A percentile compares a stretch with the other conserved stretches of the same genome.
phyloP scores from a whole-genome alignment of 2,329 filamentous ascomycete genomes.

The Penicillium corylophilum region DNA sequence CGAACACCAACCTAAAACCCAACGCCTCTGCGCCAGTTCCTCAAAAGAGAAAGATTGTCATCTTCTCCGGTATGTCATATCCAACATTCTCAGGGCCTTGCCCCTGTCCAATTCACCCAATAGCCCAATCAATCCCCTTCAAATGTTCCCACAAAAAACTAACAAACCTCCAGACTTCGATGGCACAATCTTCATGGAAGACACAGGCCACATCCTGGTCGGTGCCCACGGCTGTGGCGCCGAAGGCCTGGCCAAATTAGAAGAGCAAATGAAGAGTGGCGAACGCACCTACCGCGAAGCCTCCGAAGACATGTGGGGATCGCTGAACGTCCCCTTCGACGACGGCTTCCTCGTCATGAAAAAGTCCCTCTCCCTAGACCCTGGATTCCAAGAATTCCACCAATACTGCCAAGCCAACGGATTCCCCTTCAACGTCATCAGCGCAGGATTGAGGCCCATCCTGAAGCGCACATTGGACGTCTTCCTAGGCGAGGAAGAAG shows the following conservation, averaged over 20 bases:
- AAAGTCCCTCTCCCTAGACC: slow-evolving; percentile 61
- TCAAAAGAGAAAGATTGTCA: slow-evolving; percentile 45
- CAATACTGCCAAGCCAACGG: slow-evolving; percentile 61
- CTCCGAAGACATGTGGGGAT: slow-evolving; percentile 72
- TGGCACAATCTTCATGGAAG: slow-evolving; percentile 71
- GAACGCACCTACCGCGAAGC: slow-evolving; percentile 67
- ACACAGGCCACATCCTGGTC: slow-evolving; percentile 68
- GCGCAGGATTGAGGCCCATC: slow-evolving; percentile 65
- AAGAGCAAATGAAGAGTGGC: slow-evolving; percentile 64
- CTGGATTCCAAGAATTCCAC: slow-evolving; percentile 64
- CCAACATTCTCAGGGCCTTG: background rate
- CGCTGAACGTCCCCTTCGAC: slow-evolving; percentile 64
- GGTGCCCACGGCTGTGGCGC: slow-evolving; percentile 64
- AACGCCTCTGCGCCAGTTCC: background rate
- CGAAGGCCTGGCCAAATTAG: slow-evolving; percentile 56
- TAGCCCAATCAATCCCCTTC: too few species aligned
- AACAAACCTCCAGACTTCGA: slow-evolving; percentile 58
- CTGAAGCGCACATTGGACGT: slow-evolving; percentile 61
- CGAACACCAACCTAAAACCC: slow-evolving; percentile 16
- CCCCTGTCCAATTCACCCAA: background rate
- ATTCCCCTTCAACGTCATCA: slow-evolving; percentile 70
- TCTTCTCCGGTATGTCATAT: slow-evolving; percentile 44
- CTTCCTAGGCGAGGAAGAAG: slow-evolving; percentile 61
- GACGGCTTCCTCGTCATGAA: slow-evolving; percentile 67
- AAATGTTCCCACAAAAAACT: slow-evolving; percentile 1